A percentile compares a stretch with the other conserved stretches of the same genome.
These are phyloP conservation scores for Sporothrix mexicana DNA, from an alignment of 2,329 filamentous ascomycete species.

Conservation along the genomic window DNA sequence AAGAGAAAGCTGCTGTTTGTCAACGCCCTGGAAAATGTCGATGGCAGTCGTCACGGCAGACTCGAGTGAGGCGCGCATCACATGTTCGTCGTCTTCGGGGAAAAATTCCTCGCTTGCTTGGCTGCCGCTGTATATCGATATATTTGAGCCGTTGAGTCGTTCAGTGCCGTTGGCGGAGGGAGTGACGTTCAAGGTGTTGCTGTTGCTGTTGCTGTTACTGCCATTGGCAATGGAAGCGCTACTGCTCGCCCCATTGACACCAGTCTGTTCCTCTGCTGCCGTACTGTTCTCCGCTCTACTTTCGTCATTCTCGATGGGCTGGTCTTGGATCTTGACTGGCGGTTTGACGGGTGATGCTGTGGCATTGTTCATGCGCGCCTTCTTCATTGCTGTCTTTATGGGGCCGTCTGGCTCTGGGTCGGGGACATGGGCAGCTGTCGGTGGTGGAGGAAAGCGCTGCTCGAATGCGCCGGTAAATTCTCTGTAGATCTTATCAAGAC, in stretches of 20 bases:
- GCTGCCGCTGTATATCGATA: slow-evolving; percentile 31
- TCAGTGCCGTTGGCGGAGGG: background rate
- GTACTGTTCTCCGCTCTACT: background rate
- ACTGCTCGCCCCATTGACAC: background rate
- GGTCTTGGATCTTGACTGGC: slow-evolving; percentile 46
- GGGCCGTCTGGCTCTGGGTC: slow-evolving; percentile 64
- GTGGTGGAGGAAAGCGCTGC: slow-evolving; percentile 79
- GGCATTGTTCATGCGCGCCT: slow-evolving; percentile 59
- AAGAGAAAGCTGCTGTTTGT: slow-evolving; percentile 91
- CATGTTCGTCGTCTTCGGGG: slow-evolving; percentile 87
- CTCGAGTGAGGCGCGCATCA: slow-evolving; percentile 87
- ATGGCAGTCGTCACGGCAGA: slow-evolving; percentile 92
- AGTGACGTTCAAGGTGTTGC: background rate
- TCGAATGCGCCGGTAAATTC: slow-evolving; percentile 88
- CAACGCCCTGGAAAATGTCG: slow-evolving; percentile 92
- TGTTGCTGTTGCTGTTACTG: slow-evolving; percentile 12
- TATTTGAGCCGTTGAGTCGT: slow-evolving; percentile 22
- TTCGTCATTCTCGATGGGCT: background rate
- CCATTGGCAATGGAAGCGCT: background rate
- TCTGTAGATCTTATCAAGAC: slow-evolving; percentile 84
- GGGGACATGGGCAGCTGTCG: slow-evolving; percentile 63
- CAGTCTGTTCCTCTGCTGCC: background rate
- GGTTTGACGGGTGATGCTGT: slow-evolving; percentile 40
- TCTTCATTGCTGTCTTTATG: slow-evolving; percentile 60
- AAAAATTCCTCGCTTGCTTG: slow-evolving; percentile 66